These are phyloP conservation scores for Zanthoxylum bungeanum DNA, from an alignment of 345 rosid species.

Conservation along the genomic window DNA sequence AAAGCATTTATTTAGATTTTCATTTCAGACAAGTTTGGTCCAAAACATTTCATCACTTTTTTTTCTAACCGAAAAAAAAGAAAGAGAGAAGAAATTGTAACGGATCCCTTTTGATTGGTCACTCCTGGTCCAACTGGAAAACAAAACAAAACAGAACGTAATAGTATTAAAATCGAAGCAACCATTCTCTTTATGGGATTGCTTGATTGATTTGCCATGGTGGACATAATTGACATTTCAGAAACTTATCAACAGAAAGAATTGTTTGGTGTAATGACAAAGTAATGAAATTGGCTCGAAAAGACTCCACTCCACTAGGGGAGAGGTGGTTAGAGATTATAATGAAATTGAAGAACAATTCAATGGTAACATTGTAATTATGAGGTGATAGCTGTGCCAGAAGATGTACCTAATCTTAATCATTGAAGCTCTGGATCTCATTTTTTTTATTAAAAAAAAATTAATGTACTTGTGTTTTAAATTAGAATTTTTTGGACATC, in stretches of 20 bases:
- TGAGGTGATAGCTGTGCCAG: neutral
- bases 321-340: neutral
- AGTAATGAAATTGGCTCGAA: neutral
- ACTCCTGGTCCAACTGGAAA: neutral
- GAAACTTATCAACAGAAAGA: neutral
- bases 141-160: neutral
- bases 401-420: constrained; percentile 5
- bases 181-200: neutral
- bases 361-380: neutral
- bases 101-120: neutral
- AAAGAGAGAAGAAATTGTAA: too few species aligned
- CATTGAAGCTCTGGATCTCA: constrained; percentile 4
- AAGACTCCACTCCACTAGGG: neutral
- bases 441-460: neutral
- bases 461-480: neutral
- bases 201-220: neutral
- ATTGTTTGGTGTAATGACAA: neutral
- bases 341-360: neutral
- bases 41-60: neutral
- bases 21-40: constrained; percentile 11
- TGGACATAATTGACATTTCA: neutral
- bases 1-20: neutral
- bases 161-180: neutral
- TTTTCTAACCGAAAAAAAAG: constrained; percentile 6
- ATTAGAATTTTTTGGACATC: neutral